Evolutionary conservation across 2,329 filamentous ascomycete species (phyloP).

Genomic region (Colletotrichum salicis): DNA sequence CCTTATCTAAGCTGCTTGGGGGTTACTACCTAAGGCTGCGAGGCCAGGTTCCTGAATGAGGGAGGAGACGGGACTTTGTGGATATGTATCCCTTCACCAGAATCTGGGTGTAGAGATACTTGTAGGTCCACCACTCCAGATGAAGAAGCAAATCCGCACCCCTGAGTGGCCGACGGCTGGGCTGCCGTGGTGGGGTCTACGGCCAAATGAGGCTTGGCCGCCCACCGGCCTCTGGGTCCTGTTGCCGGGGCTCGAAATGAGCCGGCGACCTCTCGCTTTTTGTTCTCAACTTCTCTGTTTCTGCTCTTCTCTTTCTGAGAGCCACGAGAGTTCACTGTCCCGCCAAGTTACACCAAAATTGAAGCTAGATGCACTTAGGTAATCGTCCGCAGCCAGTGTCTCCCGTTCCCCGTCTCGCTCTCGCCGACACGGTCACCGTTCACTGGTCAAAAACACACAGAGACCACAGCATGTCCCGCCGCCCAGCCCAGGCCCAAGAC

Average conservation of each 20-base stretch:
- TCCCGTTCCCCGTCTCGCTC: neutral
- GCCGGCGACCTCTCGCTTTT: neutral
- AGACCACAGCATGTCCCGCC: neutral
- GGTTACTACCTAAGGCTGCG: constrained; percentile 1
- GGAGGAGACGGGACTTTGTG: neutral
- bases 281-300: neutral
- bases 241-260: constrained; percentile 23
- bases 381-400: neutral
- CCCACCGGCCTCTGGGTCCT: constrained; percentile 5
- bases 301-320: neutral
- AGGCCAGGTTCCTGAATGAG: neutral
- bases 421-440: neutral
- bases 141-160: neutral
- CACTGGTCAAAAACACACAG: neutral
- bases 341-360: neutral
- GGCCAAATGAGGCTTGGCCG: constrained; percentile 24
- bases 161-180: constrained; percentile 12
- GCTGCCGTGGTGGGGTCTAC: neutral
- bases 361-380: neutral
- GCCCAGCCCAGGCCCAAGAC: constrained; percentile 22
- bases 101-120: neutral
- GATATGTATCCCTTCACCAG: constrained; percentile 5
- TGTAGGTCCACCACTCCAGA: constrained; percentile 8
- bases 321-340: neutral
- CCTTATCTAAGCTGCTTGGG: neutral